phyloP scores from a whole-genome alignment of 2,329 filamentous ascomycete genomes.

The Verticillium tricorpus region DNA sequence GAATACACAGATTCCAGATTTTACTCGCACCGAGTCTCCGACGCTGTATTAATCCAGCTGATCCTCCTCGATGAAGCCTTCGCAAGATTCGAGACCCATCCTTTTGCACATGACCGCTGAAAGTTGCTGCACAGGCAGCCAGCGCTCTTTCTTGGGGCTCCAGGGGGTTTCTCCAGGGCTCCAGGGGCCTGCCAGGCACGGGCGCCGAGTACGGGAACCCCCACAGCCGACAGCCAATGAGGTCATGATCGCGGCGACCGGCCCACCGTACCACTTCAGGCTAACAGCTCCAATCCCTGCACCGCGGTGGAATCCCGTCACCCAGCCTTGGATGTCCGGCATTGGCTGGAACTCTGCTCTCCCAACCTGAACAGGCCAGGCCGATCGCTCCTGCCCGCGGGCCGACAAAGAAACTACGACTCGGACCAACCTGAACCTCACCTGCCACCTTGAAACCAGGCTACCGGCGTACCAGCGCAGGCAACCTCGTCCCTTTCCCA shows the following conservation, averaged over 20 bases:
- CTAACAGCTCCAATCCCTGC: conserved; percentile 13
- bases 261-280: background rate
- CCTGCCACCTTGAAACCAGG: background rate
- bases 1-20: background rate
- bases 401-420: background rate
- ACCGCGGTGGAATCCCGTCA: conserved; percentile 8
- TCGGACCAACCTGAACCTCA: background rate
- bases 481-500: background rate
- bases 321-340: conserved; percentile 8
- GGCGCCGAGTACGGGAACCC: background rate
- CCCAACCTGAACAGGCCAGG: background rate
- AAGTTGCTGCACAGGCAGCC: background rate
- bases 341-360: background rate
- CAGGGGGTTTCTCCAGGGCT: background rate
- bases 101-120: background rate
- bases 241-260: conserved; percentile 6
- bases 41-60: background rate
- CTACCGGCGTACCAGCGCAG: background rate
- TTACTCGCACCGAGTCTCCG: background rate
- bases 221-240: conserved; percentile 6
- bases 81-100: background rate
- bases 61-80: background rate
- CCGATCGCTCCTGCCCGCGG: background rate
- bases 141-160: background rate
- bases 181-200: background rate